These are phyloP conservation scores for Aspergillus sclerotialis DNA, from an alignment of 2,329 filamentous ascomycete genomes.

Conservation along the genomic window DNA sequence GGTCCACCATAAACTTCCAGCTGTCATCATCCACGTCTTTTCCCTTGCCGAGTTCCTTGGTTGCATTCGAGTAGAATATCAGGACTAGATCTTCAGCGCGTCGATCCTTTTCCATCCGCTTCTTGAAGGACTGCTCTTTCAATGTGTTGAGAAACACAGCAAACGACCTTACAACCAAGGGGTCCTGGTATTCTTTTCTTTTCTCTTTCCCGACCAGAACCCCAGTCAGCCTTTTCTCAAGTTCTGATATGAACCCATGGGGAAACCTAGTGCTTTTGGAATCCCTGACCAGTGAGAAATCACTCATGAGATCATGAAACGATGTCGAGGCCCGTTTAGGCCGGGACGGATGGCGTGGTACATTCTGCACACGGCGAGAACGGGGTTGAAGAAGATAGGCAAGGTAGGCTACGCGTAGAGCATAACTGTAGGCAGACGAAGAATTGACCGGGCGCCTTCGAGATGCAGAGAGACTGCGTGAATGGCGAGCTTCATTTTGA, in stretches of 20 bases:
- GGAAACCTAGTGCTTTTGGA: slow-evolving; percentile 65
- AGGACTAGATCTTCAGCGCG: slow-evolving; percentile 87
- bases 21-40: slow-evolving; percentile 72
- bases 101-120: slow-evolving; percentile 87
- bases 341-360: slow-evolving; percentile 57
- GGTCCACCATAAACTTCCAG: slow-evolving; percentile 87
- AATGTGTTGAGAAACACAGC: slow-evolving; percentile 90
- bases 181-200: slow-evolving; percentile 82
- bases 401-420: slow-evolving; percentile 83
- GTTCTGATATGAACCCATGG: slow-evolving; percentile 61
- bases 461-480: slow-evolving; percentile 36
- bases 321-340: slow-evolving; percentile 63
- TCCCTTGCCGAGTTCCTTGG: slow-evolving; percentile 77
- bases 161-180: slow-evolving; percentile 87
- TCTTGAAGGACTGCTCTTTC: slow-evolving; percentile 80
- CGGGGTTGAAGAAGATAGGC: slow-evolving; percentile 89
- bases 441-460: slow-evolving; percentile 39
- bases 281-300: slow-evolving; percentile 64
- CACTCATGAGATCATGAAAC: slow-evolving; percentile 78
- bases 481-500: slow-evolving; percentile 36
- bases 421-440: slow-evolving; percentile 86
- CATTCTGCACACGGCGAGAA: slow-evolving; percentile 81
- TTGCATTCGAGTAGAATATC: slow-evolving; percentile 93
- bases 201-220: slow-evolving; percentile 76
- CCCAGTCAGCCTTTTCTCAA: slow-evolving; percentile 72